Conservation (phyloP, 768 basidiomycete genomes). For the Mycena galericulata region DNA sequence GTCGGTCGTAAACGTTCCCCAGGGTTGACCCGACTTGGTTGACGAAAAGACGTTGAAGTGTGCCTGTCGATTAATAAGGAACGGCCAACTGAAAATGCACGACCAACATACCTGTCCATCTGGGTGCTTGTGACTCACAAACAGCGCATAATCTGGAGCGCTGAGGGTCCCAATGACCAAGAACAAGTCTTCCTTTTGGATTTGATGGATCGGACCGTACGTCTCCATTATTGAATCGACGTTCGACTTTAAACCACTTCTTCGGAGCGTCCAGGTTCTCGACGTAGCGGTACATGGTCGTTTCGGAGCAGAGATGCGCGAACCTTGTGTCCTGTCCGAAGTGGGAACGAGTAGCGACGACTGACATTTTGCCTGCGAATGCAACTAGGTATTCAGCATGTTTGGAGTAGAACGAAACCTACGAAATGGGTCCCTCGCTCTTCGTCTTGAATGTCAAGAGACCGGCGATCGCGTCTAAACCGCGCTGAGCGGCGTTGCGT, state of each 20-base stretch:
- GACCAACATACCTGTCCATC: constrained; percentile 61
- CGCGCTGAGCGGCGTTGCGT: constrained; percentile 68
- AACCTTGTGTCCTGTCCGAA: constrained; percentile 62
- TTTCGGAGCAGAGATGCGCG: constrained; percentile 67
- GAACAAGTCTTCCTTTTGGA: constrained; percentile 57
- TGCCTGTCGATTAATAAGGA: constrained; percentile 48
- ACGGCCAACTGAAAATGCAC: constrained; percentile 5
- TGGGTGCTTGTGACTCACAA: constrained; percentile 68
- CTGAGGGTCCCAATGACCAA: constrained; percentile 67
- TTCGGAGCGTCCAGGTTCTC: constrained; percentile 60
- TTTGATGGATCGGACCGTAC: constrained; percentile 49
- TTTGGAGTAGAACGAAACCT: constrained; percentile 34
- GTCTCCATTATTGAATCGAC: constrained; percentile 60
- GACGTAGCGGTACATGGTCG: constrained; percentile 63
- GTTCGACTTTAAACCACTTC: constrained; percentile 67
- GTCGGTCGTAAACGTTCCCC: constrained; percentile 81
- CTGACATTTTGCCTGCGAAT: constrained; percentile 50
- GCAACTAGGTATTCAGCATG: background rate
- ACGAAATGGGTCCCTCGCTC: constrained; percentile 54
- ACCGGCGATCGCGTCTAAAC: constrained; percentile 66
- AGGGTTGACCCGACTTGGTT: constrained; percentile 65
- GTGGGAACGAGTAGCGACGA: constrained; percentile 58
- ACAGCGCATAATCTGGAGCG: constrained; percentile 65
- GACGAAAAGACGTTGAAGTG: constrained; percentile 79
- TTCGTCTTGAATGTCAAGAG: constrained; percentile 57